Evolutionary conservation across 352 stramenopile species (phyloP), one percentile per base, ranked within the genome.

Genomic region (Pythium phragmiticola): DNA sequence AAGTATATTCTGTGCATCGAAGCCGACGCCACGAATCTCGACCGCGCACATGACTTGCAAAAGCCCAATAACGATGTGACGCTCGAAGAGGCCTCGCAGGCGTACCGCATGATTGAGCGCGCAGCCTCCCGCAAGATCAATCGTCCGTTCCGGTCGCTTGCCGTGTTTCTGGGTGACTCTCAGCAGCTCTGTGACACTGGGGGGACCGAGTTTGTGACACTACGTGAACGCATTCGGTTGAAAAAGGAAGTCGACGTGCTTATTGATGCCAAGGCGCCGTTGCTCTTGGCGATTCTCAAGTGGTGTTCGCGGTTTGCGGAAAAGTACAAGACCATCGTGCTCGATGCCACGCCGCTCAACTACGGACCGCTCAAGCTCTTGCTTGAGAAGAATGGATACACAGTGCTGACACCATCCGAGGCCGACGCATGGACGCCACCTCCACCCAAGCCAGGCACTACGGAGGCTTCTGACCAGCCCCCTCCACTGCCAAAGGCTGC

Each of bases 1-100:
- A 89, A 87, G 63, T 83, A 74, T 34, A 76, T 87, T 21, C 57
- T 89, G 55, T 87, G 76, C 21, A 87, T 89, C 34, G 80, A 89
- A 60, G 80, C 80, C 6, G 80, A 87, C 54, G 74, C 75, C 21
- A 86, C 77, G 12, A 67, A 77, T 7, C 71, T 81, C 34, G 80
- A 89, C 47, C 60, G 73, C 46, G 77, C 77, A 3, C 79, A 84
- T 26, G 74, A 87, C 17, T 43, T 87, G 21, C 67, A 69, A 0
- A 69, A 74, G 43, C 62, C 72, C 16, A 75, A 63, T 11, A 65
- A 72, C 23, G 74, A 86, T 37, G 50, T 89, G n/a, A 82, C 74
- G 21, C 60, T 89, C 1, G 77, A 89, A 57, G 80, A 89, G 49
- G 80, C 77, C 0, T 80, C 80, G 30, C 80, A 89, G 63, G 80